These are phyloP conservation scores for Sugiyamaella japonica DNA, from an alignment of 1,139 yeast genomes.

Conservation along the genomic window DNA sequence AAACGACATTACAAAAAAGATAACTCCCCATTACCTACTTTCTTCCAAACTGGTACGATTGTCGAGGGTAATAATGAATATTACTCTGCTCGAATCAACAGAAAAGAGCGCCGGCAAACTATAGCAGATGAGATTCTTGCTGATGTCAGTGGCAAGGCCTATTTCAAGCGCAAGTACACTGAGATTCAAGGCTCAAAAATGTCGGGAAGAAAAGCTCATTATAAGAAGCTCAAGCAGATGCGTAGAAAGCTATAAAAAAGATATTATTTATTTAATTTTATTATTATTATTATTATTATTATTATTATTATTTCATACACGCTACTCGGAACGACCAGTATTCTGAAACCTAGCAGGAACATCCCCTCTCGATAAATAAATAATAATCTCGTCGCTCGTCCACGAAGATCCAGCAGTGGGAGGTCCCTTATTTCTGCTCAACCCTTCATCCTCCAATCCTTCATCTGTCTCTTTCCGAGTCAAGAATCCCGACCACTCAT, in stretches of 20 bases:
- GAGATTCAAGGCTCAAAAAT: conserved; percentile 74
- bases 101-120: conserved; percentile 72
- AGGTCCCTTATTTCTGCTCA: conserved; percentile 18
- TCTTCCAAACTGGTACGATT: conserved; percentile 86
- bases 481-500: conserved; percentile 61
- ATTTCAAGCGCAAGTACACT: conserved; percentile 79
- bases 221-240: conserved; percentile 63
- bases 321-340: too few species aligned
- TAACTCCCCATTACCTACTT: conserved; percentile 76
- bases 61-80: conserved; percentile 80
- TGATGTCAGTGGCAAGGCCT: conserved; percentile 66
- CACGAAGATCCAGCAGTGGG: conserved; percentile 22
- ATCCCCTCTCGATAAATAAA: conserved; percentile 33
- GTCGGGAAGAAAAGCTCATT: conserved; percentile 74
- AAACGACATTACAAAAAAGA: conserved; percentile 93
- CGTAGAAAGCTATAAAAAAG: conserved; percentile 54
- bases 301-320: too few species aligned
- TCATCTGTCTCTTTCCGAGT: conserved; percentile 53
- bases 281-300: too few species aligned
- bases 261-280: too few species aligned
- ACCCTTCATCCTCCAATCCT: conserved; percentile 39
- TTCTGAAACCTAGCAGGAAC: conserved; percentile 18
- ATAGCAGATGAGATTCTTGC: conserved; percentile 80
- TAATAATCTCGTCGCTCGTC: conserved; percentile 35
- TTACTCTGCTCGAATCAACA: conserved; percentile 66